Evolutionary conservation across 495 filamentous ascomycete genomes (phyloP).

Genomic region (Chaetomidium leptoderma): DNA sequence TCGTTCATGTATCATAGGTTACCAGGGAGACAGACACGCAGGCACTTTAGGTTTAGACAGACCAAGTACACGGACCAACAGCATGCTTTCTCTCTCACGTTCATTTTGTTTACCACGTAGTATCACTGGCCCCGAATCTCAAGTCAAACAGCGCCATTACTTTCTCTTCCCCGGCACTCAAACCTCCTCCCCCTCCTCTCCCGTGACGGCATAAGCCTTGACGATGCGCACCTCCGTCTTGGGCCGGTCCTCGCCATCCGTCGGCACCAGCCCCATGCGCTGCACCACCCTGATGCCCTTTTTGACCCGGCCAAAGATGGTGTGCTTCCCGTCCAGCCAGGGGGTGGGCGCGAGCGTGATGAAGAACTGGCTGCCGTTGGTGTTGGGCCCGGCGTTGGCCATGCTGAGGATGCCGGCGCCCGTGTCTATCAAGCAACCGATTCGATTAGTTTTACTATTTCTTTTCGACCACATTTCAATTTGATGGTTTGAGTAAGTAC

Average conservation of each 20-base stretch:
- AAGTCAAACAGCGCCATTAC: too few species aligned
- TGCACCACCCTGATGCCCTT: constrained; percentile 76
- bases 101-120: too few species aligned
- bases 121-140: too few species aligned
- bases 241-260: constrained; percentile 73
- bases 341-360: constrained; percentile 92
- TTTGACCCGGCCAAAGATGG: constrained; percentile 92
- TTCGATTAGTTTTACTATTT: background rate
- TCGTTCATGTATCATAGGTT: background rate
- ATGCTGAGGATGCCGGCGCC: constrained; percentile 91
- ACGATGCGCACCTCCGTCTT: constrained; percentile 79
- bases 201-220: constrained; percentile 61
- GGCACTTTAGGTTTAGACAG: too few species aligned
- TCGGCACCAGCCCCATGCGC: constrained; percentile 88
- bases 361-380: constrained; percentile 86
- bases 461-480: too few species aligned
- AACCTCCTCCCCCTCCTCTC: constrained; percentile 41
- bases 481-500: background rate
- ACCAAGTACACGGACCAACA: background rate
- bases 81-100: too few species aligned
- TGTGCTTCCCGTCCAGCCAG: constrained; percentile 97
- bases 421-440: constrained; percentile 51
- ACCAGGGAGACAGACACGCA: background rate
- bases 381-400: constrained; percentile 92
- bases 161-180: too few species aligned